Base-by-base conservation (phyloP, 2,329 filamentous ascomycete species). In the Hymenoscyphus salicellus region DNA sequence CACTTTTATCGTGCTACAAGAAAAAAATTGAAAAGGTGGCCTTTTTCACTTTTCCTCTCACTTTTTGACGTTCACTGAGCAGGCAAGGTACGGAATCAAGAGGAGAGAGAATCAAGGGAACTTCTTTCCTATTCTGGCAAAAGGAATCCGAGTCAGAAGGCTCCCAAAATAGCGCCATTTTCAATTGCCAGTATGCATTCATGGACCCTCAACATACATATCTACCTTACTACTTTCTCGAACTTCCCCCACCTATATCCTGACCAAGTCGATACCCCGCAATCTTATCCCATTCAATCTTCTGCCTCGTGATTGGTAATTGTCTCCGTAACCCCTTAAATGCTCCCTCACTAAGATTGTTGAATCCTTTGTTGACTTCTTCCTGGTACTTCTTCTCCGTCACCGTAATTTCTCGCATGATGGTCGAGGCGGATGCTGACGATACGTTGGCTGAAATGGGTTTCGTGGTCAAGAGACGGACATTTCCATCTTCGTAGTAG, bases 211-310 rank as follows among this genome's bases (percentile, higher is more conserved):
- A 8, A 16, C n/a, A 59, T 41, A 36, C 36, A 43, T n/a, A n/a
- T 17, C 17, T 26, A 41, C 33, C 11, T 20, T 41, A 36, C 17
- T 79, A 86, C 77, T 81, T 79, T 75, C 81, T 82, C 58, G 81
- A 80, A 71, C 86, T 86, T 61, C 87, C 87, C 59, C 89, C 89
- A 20, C 89, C 88, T 77, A 92, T 91, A 75, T 92, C 90, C 78
- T 92, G 89, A 30, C 91, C 90, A 71, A 96, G 82, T 66, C 92
- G 84, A 81, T 99, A 99, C 71, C 92, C 93, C 56, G 92, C 90
- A 70, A 99, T 92, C 83, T 97, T 97, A 78, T 99, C 94, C 95
- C 95, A 99, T 80, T 99, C 95, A 72, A 99, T 94, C 85, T 97
- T 97, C 82, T 99, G 95, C 75, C 95, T 88, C 67, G 95, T 99